These are phyloP conservation scores for Hypocrella siamensis DNA, from an alignment of 2,329 filamentous ascomycete species.

Conservation along the genomic window DNA sequence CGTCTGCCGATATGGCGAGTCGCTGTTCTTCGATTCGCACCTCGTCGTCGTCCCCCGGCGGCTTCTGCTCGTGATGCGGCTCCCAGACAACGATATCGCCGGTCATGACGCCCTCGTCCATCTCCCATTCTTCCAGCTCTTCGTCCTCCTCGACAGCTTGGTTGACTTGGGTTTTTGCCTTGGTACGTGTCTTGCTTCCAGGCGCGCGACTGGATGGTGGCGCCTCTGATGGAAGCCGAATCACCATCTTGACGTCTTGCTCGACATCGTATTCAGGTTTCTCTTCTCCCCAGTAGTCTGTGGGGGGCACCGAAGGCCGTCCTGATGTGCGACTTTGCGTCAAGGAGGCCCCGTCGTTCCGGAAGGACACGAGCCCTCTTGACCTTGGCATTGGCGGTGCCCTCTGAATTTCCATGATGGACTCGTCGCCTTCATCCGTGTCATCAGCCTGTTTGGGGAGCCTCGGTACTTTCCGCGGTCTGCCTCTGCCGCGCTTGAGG, in stretches of 20 bases:
- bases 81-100: constrained; percentile 52
- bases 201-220: constrained; percentile 9
- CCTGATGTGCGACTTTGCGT: too few species aligned
- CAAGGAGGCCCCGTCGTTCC: constrained; percentile 28
- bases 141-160: constrained; percentile 31
- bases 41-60: constrained; percentile 38
- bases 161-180: constrained; percentile 14
- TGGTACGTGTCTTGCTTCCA: constrained; percentile 14
- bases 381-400: constrained; percentile 39
- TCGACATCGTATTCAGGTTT: constrained; percentile 53
- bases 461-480: constrained; percentile 5
- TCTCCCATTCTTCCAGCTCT: constrained; percentile 55
- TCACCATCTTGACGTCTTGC: constrained; percentile 56
- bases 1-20: constrained; percentile 38
- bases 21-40: constrained; percentile 38
- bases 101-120: constrained; percentile 44
- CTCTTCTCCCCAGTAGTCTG: constrained; percentile 82
- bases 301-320: constrained; percentile 59
- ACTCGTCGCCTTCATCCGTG: constrained; percentile 26
- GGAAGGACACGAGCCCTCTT: constrained; percentile 36
- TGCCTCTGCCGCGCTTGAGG: constrained; percentile 3
- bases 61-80: constrained; percentile 35
- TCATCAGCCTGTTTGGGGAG: constrained; percentile 14
- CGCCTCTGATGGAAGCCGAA: constrained; percentile 51
- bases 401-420: constrained; percentile 31